phyloP scores from a whole-genome alignment of 768 basidiomycete genomes.

The Agrocybe praecox region DNA sequence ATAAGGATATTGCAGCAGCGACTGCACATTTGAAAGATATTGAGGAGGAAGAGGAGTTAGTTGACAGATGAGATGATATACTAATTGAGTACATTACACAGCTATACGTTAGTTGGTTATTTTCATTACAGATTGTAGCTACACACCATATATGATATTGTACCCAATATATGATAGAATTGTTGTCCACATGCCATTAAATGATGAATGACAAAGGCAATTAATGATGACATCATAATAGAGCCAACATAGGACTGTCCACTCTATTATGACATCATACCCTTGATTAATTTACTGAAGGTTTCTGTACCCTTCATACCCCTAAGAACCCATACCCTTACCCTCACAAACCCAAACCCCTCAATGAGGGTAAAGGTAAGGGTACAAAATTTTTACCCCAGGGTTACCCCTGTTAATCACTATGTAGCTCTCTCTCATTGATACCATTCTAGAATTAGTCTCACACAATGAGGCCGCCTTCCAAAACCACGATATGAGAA shows the following conservation, averaged over 20 bases:
- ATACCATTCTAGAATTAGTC: no score
- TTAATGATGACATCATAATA: no score
- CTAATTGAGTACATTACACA: not conserved
- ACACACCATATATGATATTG: no score
- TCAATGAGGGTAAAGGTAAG: not conserved
- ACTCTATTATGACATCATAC: no score
- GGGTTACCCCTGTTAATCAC: not conserved
- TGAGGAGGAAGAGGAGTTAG: not conserved
- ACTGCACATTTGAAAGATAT: not conserved
- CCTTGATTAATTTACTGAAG: not conserved
- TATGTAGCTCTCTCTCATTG: no score
- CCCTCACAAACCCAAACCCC: not conserved
- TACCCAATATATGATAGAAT: no score
- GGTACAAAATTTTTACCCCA: not conserved
- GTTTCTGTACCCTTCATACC: not conserved
- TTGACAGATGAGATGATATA: not conserved
- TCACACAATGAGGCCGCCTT: no score
- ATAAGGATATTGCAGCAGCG: not conserved
- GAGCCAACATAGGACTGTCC: no score
- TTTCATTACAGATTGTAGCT: no score
- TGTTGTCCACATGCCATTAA: no score
- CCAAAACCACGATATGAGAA: no score
- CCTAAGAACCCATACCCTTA: not conserved
- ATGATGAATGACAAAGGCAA: no score
- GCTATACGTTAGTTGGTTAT: not conserved